Evolutionary conservation across 75 land plant species (phyloP), one percentile per base, ranked within the genome.

Genomic region (Pseudotsuga menziesii): DNA sequence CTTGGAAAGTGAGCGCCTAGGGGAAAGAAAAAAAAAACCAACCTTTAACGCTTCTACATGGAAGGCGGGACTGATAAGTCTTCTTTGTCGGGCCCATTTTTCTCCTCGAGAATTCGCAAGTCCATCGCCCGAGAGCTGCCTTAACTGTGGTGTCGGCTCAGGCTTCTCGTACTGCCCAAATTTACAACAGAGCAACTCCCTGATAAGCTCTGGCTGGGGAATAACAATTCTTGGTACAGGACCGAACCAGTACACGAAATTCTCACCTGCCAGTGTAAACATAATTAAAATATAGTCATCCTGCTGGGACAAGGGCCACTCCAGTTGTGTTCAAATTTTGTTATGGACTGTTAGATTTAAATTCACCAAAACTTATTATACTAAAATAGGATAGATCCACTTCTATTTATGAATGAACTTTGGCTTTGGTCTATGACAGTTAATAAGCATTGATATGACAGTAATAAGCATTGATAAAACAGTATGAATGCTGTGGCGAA

Each of bases 31-130:
- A n/a, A n/a, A 48, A 48, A 7, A 1, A 48, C 36, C 80, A 79
- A 88, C 89, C 88, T 85, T 88, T 19, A 88, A 67, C 29, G 78
- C 85, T 64, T 88, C 84, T 5, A 80, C 8, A 69, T 79, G 87
- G 75, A 88, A 88, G 26, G 88, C 84, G 39, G 84, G 84, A 48
- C 23, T 78, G 20, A 85, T 48, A 12, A 82, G 52, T 29, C 70
- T 82, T 64, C 85, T 79, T 56, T 76, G 82, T 8, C 76, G 73
- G 26, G 77, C 82, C 90, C 90, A 85, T 67, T 80, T 23, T 22
- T 76, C 81, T 15, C 88, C 90, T 61, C 80, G 81, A 41, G 66
- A 69, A 27, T 39, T 77, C n/a, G 76, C 56, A 5, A 85, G 56
- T 36, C 88, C 88, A 25, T 19, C 48, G 4, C 54, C 61, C 0